A percentile compares a stretch with the other conserved stretches of the same genome.
Evolutionary conservation across 225 moss, liverwort and hornwort species (phyloP).

Genomic region (Pleurozium schreberi): DNA sequence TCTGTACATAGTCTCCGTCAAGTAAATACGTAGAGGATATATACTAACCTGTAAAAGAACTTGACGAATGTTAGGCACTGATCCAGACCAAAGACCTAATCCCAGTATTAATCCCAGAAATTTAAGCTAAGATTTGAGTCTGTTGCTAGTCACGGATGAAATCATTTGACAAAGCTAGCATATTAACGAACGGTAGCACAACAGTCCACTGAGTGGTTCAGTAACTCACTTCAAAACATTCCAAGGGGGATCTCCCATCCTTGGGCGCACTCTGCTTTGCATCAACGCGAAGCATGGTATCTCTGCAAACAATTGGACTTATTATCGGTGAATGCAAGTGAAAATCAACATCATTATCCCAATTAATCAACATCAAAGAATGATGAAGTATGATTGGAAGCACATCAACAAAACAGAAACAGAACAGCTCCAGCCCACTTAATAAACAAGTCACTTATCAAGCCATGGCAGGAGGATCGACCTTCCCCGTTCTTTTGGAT

Average conservation of each 20-base stretch:
- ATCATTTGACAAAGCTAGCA: neutral
- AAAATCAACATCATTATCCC: neutral
- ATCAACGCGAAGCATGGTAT: conserved; percentile 90
- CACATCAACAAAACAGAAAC: neutral
- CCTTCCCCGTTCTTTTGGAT: conserved; percentile 87
- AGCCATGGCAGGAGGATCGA: conserved; percentile 4
- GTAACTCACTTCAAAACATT: conserved; percentile 70
- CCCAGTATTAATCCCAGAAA: neutral
- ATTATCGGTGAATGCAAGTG: neutral
- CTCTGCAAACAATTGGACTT: conserved; percentile 13
- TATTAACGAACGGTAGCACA: neutral
- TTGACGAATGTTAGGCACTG: neutral
- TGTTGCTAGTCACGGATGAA: neutral
- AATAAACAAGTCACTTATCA: neutral
- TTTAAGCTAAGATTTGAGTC: neutral
- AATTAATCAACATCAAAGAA: neutral
- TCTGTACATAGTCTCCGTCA: conserved; percentile 93
- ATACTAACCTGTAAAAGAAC: conserved; percentile 44
- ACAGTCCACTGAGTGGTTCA: neutral
- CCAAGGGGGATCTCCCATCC: conserved; percentile 91
- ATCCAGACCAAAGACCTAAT: neutral
- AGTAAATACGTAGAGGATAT: conserved; percentile 75
- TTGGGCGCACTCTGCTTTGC: conserved; percentile 85
- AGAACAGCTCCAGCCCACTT: neutral
- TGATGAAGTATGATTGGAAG: neutral